A percentile compares a stretch with the other conserved stretches of the same genome.
These are phyloP conservation scores for Angophora floribunda DNA, from an alignment of 345 rosid species.

Conservation along the genomic window DNA sequence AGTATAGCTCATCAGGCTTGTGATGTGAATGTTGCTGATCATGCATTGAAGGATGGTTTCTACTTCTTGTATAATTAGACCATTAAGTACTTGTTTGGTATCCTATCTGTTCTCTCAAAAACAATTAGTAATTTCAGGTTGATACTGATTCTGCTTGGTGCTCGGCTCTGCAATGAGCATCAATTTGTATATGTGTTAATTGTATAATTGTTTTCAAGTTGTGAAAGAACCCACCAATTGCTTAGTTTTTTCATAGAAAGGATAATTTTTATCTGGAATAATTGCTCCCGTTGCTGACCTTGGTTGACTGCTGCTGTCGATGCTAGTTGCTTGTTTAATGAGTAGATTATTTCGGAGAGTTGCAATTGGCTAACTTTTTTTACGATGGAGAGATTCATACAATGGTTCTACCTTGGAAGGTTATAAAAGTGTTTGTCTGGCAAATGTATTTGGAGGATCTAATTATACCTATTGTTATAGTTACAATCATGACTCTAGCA, in stretches of 20 bases:
- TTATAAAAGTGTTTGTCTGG: neutral
- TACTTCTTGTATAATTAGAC: neutral
- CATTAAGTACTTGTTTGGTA: neutral
- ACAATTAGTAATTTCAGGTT: neutral
- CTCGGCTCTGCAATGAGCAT: neutral
- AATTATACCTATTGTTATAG: neutral
- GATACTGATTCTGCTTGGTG: neutral
- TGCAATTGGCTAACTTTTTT: neutral
- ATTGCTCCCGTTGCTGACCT: neutral
- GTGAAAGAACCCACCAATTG: neutral
- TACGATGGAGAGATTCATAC: neutral
- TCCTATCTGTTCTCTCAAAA: neutral
- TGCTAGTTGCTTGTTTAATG: neutral
- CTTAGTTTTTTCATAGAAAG: neutral
- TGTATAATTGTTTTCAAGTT: neutral
- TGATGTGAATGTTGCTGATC: neutral
- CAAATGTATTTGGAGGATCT: neutral
- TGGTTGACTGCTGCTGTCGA: neutral
- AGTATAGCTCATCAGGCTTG: neutral
- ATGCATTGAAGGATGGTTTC: neutral
- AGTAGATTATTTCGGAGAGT: neutral
- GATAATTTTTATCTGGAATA: neutral
- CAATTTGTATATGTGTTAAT: neutral
- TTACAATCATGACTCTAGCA: neutral
- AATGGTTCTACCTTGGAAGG: neutral